Base-by-base conservation (phyloP, 2,329 filamentous ascomycete species). In the Aureobasidium pullulans region DNA sequence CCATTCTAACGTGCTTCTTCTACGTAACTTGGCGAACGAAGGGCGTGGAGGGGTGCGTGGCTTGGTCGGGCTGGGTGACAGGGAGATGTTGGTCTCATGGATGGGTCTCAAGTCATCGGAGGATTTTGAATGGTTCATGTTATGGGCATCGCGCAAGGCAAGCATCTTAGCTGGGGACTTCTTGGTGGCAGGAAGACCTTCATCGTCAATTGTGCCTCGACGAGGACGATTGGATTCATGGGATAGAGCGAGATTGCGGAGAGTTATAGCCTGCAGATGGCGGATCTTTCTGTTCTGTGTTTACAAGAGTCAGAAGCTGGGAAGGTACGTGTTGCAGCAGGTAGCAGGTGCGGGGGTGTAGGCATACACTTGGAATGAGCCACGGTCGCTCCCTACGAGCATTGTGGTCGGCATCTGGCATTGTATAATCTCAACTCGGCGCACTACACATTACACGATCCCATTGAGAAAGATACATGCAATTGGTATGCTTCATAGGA, bases 241-340 rank as follows among this genome's bases (percentile, higher is more conserved):
- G 28, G 77, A 78, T 65, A 96, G 85, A 62, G 84, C 85, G 44
- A 96, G 79, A 72, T 96, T 96, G 60, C 93, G 89, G 54, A 96
- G 77, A 59, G 89, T 93, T 66, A 97, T 84, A 65, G 90, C 90
- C 67, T 89, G 86, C 4, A 96, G 81, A 77, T 96, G 92, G 58
- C 93, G 86, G 57, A 97, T 80, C 72, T 88, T 91, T 71, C 91
- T 89, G 72, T 96, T 96, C 80, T 94, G 66, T 44, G 11, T 44
- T 44, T 9, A 34, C 8, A 19, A 7, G 5, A 19, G 50, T 32
- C 6, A 40, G 29, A 19, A 43, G 9, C 19, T 29, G 34, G 23
- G 48, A 39, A 52, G 36, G 48, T 16, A 28, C 36, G 48, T 10
- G 23, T 37, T 28, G 37, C 34, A 15, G 44, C 19, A 31, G 11